Conservation (phyloP, 495 filamentous ascomycete species). For the Trichoderma reesei region DNA sequence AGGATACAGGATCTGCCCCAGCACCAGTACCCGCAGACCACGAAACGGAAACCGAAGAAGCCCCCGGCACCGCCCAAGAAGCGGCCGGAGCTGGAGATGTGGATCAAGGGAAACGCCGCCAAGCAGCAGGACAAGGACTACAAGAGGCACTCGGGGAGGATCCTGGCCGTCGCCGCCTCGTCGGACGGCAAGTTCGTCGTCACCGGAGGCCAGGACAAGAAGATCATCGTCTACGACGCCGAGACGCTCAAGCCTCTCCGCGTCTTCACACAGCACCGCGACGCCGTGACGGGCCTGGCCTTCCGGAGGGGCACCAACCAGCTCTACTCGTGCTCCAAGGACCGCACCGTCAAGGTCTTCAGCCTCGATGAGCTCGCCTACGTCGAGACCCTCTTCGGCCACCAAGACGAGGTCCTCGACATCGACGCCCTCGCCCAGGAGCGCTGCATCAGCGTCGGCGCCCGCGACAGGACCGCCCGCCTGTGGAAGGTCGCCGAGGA, state of each 20-base stretch:
- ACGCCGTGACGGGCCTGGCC: conserved; percentile 69
- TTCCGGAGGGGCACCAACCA: conserved; percentile 89
- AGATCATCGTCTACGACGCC: conserved; percentile 79
- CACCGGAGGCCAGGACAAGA: conserved; percentile 75
- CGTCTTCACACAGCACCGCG: conserved; percentile 87
- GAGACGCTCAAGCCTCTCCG: conserved; percentile 63
- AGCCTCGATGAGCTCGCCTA: conserved; percentile 78
- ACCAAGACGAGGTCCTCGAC: conserved; percentile 81
- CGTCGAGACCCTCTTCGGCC: conserved; percentile 90
- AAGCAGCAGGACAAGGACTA: conserved; percentile 52
- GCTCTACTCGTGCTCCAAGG: conserved; percentile 76
- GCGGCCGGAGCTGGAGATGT: conserved; percentile 60
- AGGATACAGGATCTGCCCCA: conserved; percentile 53
- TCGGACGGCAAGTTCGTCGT: conserved; percentile 82
- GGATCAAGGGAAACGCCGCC: conserved; percentile 52
- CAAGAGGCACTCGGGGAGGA: conserved; percentile 64
- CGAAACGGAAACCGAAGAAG: conserved; percentile 50
- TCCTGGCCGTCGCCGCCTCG: conserved; percentile 76
- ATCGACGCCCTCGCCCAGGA: conserved; percentile 76
- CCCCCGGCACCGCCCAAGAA: conserved; percentile 52
- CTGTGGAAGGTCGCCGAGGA: conserved; percentile 97
- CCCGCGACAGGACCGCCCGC: conserved; percentile 79
- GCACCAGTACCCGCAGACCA: conserved; percentile 43
- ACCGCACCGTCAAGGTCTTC: conserved; percentile 64
- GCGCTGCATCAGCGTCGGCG: conserved; percentile 82